phyloP scores from a whole-genome alignment of 1,284 basidiomycete genomes.

The Ustilago cynodontis region DNA sequence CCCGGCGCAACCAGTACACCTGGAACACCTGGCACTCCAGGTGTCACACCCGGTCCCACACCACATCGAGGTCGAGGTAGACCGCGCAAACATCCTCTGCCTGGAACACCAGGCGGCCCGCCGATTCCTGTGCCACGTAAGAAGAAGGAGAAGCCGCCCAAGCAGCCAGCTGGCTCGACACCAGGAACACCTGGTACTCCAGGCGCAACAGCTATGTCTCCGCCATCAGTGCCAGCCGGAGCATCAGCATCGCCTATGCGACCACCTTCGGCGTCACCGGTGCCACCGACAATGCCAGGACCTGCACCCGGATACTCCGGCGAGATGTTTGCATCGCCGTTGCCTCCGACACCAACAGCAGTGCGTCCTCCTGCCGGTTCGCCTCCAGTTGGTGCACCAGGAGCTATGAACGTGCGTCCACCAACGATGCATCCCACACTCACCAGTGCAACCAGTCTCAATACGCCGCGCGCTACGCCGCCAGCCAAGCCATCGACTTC shows the following conservation, averaged over 20 bases:
- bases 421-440: slow-evolving; percentile 51
- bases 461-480: slow-evolving; percentile 34
- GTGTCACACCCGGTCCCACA: slow-evolving; percentile 35
- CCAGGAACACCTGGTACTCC: slow-evolving; percentile 15
- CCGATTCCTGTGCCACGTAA: slow-evolving; percentile 32
- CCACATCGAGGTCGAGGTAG: slow-evolving; percentile 48
- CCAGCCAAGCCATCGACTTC: slow-evolving; percentile 32
- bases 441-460: slow-evolving; percentile 42
- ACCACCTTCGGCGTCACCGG: slow-evolving; percentile 24
- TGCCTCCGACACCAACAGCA: slow-evolving; percentile 30
- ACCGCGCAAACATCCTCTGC: slow-evolving; percentile 50
- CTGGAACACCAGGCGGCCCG: slow-evolving; percentile 46
- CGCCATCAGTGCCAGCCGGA: slow-evolving; percentile 4
- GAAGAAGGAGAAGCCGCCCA: slow-evolving; percentile 48
- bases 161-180: slow-evolving; percentile 13
- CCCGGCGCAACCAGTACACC: slow-evolving; percentile 24
- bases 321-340: slow-evolving; percentile 34
- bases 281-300: slow-evolving; percentile 37
- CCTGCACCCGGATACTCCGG: slow-evolving; percentile 42
- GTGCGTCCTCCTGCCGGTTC: slow-evolving; percentile 21
- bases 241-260: slow-evolving; percentile 4
- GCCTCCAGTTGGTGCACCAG: slow-evolving; percentile 14
- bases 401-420: slow-evolving; percentile 17
- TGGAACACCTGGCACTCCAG: slow-evolving; percentile 31
- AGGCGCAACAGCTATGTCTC: slow-evolving; percentile 8